Base-by-base conservation (phyloP, 2,329 filamentous ascomycete genomes). In the Ophiocordyceps robertsii region DNA sequence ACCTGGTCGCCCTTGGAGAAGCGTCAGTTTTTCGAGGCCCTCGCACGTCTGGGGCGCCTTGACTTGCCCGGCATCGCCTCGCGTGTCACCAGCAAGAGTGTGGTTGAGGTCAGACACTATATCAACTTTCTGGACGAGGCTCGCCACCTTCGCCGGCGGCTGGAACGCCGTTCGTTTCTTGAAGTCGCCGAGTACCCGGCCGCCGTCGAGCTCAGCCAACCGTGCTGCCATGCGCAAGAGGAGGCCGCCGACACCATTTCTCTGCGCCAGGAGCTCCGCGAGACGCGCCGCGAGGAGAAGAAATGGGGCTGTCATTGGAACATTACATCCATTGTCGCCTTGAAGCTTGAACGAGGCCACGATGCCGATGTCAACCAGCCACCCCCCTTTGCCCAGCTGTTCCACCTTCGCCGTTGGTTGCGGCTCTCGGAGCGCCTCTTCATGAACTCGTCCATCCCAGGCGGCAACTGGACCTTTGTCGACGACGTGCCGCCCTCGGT, bases 1-100 rank as follows among this genome's bases (percentile, higher is more conserved):
- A 50, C 62, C 11, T 96, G 90, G 90, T 79, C 74, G 0, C 46
- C 71, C 0, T 51, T 64, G 1, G 89, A 95, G 54, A 94, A 94
- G 56, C 65, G 72, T 1, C 51, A 66, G 0, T 74, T 95, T 44
- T 94, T 86, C 56, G 66, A 73, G 13, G 72, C 75, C 0, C 58
- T 93, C 3, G 67, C 71, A 1, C 73, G 74, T 1, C 68, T 82
- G 2, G 86, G 86, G 0, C 72, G 66, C 41, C 72, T 77, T 50
- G 67, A 87, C 46, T 52, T 82, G 1, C 61, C 61, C 2, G 73
- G 70, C 1, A 81, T 95, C 43, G 70, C 84, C 1, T 53, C 61
- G 9, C 68, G 72, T 0, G 66, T 95, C 14, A 67, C 68, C 1
- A 81, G 77, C 30, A 96, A 96, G 61, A 81, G 77, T 44, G 72